Evolutionary conservation across 495 filamentous ascomycete species (phyloP).

Genomic region (Parachaetomium inaequale): DNA sequence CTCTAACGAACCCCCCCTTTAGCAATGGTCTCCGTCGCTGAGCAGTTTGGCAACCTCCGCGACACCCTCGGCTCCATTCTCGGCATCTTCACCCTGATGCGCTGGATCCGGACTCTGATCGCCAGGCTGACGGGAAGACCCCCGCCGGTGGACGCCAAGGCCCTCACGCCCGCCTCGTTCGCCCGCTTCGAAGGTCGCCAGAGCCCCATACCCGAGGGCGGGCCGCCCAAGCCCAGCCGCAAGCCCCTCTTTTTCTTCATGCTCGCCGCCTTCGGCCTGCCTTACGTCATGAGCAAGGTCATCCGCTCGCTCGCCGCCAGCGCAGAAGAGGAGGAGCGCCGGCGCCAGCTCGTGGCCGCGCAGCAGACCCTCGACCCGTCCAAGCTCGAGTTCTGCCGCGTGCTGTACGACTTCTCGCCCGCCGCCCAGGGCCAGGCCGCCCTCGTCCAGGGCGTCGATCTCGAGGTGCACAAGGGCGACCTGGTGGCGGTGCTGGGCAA

Average conservation of each 20-base stretch:
- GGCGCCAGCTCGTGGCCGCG: constrained; percentile 47
- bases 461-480: constrained; percentile 92
- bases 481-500: constrained; percentile 93
- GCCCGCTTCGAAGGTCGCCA: constrained; percentile 74
- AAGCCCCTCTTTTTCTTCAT: constrained; percentile 97
- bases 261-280: constrained; percentile 87
- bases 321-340: constrained; percentile 74
- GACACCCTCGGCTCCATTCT: constrained; percentile 93
- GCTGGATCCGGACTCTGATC: constrained; percentile 85
- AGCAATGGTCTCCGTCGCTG: constrained; percentile 98
- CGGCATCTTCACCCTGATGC: constrained; percentile 91
- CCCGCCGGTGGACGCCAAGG: constrained; percentile 76
- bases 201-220: constrained; percentile 32
- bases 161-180: constrained; percentile 85
- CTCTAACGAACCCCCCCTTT: constrained; percentile 25
- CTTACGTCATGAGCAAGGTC: constrained; percentile 92
- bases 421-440: constrained; percentile 54
- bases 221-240: constrained; percentile 69
- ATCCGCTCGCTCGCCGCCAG: constrained; percentile 77
- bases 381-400: constrained; percentile 92
- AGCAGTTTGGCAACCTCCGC: constrained; percentile 89
- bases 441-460: constrained; percentile 71
- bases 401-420: constrained; percentile 89
- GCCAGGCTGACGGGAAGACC: constrained; percentile 94
- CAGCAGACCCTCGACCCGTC: constrained; percentile 67